Base-by-base conservation (phyloP, 345 rosid species). In the Zanthoxylum bungeanum region DNA sequence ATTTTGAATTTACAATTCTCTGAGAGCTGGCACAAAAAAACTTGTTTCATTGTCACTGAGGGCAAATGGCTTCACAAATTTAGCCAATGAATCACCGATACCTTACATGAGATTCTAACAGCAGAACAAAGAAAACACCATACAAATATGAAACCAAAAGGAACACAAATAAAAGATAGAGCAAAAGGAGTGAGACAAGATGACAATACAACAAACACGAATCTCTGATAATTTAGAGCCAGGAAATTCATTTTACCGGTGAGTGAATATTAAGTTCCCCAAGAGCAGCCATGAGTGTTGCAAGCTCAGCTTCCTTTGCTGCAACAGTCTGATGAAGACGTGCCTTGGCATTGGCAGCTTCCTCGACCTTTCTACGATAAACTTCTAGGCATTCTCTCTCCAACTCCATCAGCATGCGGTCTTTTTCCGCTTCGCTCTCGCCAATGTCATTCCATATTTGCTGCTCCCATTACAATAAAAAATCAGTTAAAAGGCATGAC, bases 381-480 rank as follows among this genome's bases (percentile, higher is more conserved):
- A 94, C 87, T 85, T 90, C 92, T 57, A 94, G 80, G 83, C 98
- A 94, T 71, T 94, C 95, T 70, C 85, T 92, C 85, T 94, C 98
- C 82, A 94, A 66, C 62, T 94, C 98, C 79, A 83, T 76, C n/a
- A 94, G 71, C 93, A 89, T 90, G 7, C 83, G 80, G 63, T 90
- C 98, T 78, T 89, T 92, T 44, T 94, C 98, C 3, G 80, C 79
- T 78, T 94, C 95, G 67, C 82, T 89, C 82, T 94, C 98, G 12
- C 98, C 98, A 40, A 94, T 92, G 36, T 94, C 98, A 79, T 74
- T 89, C 98, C 98, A 94, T 84, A 94, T 77, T 94, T 94, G 89
- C 98, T 94, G 98, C 75, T 75, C 75, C 56, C 82, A 65, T 12
- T 46, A 53, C 31, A 68, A 75, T 17, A 69, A 58, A 34, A 68